phyloP scores from a whole-genome alignment of 805 yeast genomes.

The Peterozyma xylosa region DNA sequence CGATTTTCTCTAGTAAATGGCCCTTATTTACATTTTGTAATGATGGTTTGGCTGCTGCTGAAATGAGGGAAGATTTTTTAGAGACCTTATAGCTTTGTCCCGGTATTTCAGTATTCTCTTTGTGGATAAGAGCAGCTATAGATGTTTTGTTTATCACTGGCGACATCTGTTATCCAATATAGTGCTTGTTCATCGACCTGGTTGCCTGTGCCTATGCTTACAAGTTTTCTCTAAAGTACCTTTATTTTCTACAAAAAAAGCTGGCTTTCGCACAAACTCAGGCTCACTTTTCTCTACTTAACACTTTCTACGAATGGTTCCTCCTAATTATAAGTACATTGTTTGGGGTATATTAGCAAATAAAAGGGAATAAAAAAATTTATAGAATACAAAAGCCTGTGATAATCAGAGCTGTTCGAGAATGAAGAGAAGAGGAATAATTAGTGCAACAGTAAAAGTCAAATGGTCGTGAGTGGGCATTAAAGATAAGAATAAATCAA shows the following conservation, averaged over 20 bases:
- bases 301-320: too few relatives aligned
- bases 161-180: background rate
- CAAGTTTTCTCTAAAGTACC: background rate
- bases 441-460: background rate
- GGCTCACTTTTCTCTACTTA: too few relatives aligned
- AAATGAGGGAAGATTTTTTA: too few relatives aligned
- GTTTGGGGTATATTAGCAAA: too few relatives aligned
- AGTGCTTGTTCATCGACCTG: too few relatives aligned
- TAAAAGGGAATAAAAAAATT: too few relatives aligned
- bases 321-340: too few relatives aligned
- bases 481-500: background rate
- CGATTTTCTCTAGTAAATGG: conserved; percentile 28
- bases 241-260: background rate
- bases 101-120: conserved; percentile 6
- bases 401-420: too few relatives aligned
- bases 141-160: conserved; percentile 4
- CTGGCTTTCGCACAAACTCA: too few relatives aligned
- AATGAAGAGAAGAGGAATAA: background rate
- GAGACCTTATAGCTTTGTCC: background rate
- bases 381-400: background rate
- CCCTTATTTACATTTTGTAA: conserved; percentile 23
- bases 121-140: conserved; percentile 7
- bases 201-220: too few relatives aligned
- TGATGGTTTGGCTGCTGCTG: background rate
- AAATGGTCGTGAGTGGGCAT: background rate